Evolutionary conservation across 306 rosid species (phyloP).

Genomic region (Cicer cuneatum): DNA sequence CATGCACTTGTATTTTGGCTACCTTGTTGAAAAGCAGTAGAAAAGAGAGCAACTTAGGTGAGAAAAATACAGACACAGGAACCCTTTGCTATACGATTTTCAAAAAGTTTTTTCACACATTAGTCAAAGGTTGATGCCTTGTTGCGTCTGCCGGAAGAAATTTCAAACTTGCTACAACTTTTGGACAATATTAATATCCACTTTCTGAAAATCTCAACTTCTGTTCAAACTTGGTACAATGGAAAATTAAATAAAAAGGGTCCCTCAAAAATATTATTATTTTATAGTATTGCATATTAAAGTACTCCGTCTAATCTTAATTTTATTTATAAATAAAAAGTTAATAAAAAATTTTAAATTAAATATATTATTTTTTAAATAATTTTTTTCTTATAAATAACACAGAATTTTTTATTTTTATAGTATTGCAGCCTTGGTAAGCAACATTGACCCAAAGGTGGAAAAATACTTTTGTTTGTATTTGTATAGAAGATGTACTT

Average conservation of each 20-base stretch:
- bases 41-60: conserved; percentile 42
- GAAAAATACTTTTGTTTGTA: too few relatives aligned
- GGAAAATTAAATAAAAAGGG: neutral
- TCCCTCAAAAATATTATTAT: too few relatives aligned
- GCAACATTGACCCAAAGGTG: too few relatives aligned
- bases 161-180: conserved; percentile 48
- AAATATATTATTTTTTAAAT: too few relatives aligned
- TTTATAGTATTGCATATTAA: too few relatives aligned
- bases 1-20: conserved; percentile 44
- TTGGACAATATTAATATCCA: conserved; percentile 21
- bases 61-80: conserved; percentile 44
- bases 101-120: conserved; percentile 44
- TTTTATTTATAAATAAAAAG: too few relatives aligned
- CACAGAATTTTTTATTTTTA: too few relatives aligned
- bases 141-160: conserved; percentile 51
- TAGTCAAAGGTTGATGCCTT: conserved; percentile 60
- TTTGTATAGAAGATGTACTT: too few relatives aligned
- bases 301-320: too few relatives aligned
- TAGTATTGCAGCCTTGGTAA: too few relatives aligned
- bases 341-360: too few relatives aligned
- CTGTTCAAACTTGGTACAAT: conserved; percentile 14
- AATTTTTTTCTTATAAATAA: too few relatives aligned
- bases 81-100: conserved; percentile 30
- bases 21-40: conserved; percentile 56
- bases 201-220: conserved; percentile 18